Conservation (phyloP, 164 flowering plant species). For the Piper longum region DNA sequence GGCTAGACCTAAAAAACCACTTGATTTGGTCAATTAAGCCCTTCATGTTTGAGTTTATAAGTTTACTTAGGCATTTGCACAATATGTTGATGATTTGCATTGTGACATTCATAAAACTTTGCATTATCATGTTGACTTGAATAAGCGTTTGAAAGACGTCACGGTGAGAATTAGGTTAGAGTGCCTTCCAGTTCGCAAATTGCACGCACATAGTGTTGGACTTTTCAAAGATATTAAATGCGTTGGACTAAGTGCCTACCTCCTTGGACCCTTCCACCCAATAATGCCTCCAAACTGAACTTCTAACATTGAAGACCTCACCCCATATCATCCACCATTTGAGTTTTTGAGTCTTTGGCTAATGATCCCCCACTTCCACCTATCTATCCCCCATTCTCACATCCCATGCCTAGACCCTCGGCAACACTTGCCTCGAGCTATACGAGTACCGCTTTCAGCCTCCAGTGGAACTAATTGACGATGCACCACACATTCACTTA, state of each 20-base stretch:
- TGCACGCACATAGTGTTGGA: background rate
- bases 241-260: background rate
- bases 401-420: background rate
- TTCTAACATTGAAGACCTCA: background rate
- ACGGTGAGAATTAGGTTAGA: background rate
- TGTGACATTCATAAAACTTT: no score
- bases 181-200: background rate
- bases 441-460: no score
- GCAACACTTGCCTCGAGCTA: background rate
- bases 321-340: background rate
- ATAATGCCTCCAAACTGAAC: no score
- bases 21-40: background rate
- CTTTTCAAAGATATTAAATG: background rate
- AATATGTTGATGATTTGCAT: background rate
- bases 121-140: no score
- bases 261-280: background rate
- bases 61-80: background rate
- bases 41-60: background rate
- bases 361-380: background rate
- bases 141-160: background rate
- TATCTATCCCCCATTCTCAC: background rate
- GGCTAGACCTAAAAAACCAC: background rate
- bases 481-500: no score
- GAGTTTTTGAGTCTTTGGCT: background rate
- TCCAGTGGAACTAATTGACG: no score